Percentiles rank a stretch among this genome's conserved stretches.
phyloP scores from a whole-genome alignment of 495 filamentous ascomycete species.

The Hypoxylon perforatum region DNA sequence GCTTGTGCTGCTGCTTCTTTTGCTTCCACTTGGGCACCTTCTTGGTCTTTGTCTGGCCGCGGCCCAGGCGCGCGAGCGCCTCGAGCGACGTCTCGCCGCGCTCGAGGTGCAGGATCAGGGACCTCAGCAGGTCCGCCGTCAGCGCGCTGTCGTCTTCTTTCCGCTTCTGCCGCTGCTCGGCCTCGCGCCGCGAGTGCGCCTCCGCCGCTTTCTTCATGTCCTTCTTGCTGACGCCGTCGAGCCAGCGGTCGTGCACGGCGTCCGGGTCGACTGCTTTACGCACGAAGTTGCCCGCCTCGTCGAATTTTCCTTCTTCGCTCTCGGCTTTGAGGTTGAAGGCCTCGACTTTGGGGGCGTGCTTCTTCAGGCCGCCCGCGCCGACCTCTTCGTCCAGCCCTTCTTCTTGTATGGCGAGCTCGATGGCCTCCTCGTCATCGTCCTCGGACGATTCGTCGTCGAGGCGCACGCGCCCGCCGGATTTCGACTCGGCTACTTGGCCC shows the following conservation, averaged over 20 bases:
- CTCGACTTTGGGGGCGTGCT: conserved; percentile 93
- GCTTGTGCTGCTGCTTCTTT: conserved; percentile 57
- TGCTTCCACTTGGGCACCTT: conserved; percentile 70
- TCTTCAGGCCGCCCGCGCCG: conserved; percentile 88
- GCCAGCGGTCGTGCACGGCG: conserved; percentile 89
- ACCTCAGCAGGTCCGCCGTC: conserved; percentile 77
- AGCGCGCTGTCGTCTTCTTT: conserved; percentile 77
- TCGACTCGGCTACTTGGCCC: conserved; percentile 81
- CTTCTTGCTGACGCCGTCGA: conserved; percentile 91
- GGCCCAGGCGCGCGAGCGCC: conserved; percentile 83
- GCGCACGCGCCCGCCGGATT: conserved; percentile 73
- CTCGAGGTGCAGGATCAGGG: conserved; percentile 78
- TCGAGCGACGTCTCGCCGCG: conserved; percentile 90
- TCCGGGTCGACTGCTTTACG: conserved; percentile 91
- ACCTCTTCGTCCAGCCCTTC: conserved; percentile 85
- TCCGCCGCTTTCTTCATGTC: conserved; percentile 89
- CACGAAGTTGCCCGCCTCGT: conserved; percentile 89
- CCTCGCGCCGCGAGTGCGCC: conserved; percentile 87
- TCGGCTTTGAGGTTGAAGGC: conserved; percentile 94
- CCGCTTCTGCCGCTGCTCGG: conserved; percentile 73
- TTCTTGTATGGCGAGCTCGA: conserved; percentile 71
- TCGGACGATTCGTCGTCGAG: conserved; percentile 56
- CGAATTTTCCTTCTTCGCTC: conserved; percentile 92
- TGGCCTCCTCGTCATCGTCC: conserved; percentile 72
- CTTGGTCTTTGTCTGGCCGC: conserved; percentile 73